phyloP scores from a whole-genome alignment of 1,284 basidiomycete species.

The Agaricales sp. region DNA sequence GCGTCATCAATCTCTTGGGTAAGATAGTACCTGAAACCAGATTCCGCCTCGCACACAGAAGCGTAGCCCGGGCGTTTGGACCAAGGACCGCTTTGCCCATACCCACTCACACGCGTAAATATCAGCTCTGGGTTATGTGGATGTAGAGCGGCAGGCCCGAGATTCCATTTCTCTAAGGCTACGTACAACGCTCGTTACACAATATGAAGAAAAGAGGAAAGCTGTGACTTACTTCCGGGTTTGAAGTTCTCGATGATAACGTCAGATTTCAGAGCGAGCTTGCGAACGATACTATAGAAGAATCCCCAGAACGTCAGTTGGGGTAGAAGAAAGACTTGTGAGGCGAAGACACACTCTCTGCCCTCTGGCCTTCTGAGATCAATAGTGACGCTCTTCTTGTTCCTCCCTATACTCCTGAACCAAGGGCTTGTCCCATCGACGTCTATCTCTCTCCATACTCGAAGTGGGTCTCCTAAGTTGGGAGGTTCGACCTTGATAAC shows the following conservation, averaged over 20 bases:
- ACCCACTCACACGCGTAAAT: slow-evolving; percentile 64
- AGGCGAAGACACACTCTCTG: slow-evolving; percentile 30
- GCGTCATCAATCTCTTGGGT: no score
- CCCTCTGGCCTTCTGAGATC: slow-evolving; percentile 52
- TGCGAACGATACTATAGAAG: slow-evolving; percentile 41
- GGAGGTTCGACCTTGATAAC: slow-evolving; percentile 64
- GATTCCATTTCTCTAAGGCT: slow-evolving; percentile 62
- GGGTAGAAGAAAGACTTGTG: neutral
- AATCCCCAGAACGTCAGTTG: no score
- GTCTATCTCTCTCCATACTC: slow-evolving; percentile 62
- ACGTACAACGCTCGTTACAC: slow-evolving; percentile 5
- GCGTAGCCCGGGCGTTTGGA: slow-evolving; percentile 57
- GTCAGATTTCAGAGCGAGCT: slow-evolving; percentile 49
- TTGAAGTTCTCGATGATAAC: slow-evolving; percentile 66
- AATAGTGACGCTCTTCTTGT: slow-evolving; percentile 64
- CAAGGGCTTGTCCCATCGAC: slow-evolving; percentile 60
- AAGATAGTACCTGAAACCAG: slow-evolving; percentile 48
- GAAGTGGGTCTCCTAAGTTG: slow-evolving; percentile 50
- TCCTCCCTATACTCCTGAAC: slow-evolving; percentile 59
- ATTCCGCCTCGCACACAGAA: slow-evolving; percentile 65
- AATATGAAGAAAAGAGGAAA: slow-evolving; percentile 3
- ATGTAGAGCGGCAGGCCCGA: slow-evolving; percentile 47
- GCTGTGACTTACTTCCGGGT: slow-evolving; percentile 45
- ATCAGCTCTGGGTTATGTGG: slow-evolving; percentile 52
- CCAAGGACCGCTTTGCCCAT: slow-evolving; percentile 68